Conservation (phyloP, 129 eudicot genomes). For the Kitagawia praeruptora region DNA sequence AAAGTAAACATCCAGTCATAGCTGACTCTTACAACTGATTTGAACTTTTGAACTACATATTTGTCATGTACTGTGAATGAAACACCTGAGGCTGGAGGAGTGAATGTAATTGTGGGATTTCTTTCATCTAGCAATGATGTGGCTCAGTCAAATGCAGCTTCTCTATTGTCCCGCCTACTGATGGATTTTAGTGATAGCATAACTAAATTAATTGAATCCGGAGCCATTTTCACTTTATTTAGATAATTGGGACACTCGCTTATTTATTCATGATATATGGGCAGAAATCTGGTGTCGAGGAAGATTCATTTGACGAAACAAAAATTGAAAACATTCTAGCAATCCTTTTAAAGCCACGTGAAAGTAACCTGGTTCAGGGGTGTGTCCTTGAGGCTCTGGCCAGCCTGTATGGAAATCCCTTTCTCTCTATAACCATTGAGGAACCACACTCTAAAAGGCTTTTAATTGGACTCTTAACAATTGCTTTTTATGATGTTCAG, state of each 20-base stretch:
- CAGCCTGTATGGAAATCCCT: constrained; percentile 51
- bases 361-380: constrained; percentile 55
- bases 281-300: constrained; percentile 28
- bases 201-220: constrained; percentile 60
- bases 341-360: constrained; percentile 51
- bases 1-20: too few species aligned
- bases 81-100: constrained; percentile 78
- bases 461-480: constrained; percentile 55
- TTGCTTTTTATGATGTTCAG: constrained; percentile 53
- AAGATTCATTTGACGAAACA: constrained; percentile 40
- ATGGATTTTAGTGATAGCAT: constrained; percentile 56
- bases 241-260: constrained; percentile 72
- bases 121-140: constrained; percentile 53
- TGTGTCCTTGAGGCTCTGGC: constrained; percentile 81
- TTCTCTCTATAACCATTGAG: constrained; percentile 30
- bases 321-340: constrained; percentile 45
- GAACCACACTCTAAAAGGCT: constrained; percentile 64
- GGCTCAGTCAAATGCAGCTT: constrained; percentile 72
- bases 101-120: constrained; percentile 59
- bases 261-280: constrained; percentile 55
- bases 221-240: constrained; percentile 51
- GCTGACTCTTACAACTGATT: too few species aligned
- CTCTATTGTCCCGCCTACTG: constrained; percentile 65
- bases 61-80: too few species aligned
- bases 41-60: too few species aligned